A percentile compares a stretch with the other conserved stretches of the same genome.
Evolutionary conservation across 2,329 filamentous ascomycete genomes (phyloP).

Genomic region (Ophiostoma novo-ulmi): DNA sequence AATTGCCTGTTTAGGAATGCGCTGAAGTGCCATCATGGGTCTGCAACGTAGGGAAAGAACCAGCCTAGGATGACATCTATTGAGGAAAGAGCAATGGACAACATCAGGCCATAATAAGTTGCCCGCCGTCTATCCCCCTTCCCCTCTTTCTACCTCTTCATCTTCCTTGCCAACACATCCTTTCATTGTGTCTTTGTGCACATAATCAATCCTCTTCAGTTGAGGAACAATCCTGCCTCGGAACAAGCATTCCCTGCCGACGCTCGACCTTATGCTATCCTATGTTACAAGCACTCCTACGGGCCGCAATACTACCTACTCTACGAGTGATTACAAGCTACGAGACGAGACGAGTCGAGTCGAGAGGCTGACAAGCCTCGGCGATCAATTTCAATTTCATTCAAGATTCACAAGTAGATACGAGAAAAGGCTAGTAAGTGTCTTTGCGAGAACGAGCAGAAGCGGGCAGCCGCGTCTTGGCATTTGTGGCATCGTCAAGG

Average conservation of each 20-base stretch:
- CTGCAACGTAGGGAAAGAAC: neutral
- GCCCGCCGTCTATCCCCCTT: neutral
- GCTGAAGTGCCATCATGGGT: neutral
- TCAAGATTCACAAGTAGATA: neutral
- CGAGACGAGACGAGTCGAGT: neutral
- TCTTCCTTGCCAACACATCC: neutral
- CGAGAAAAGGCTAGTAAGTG: neutral
- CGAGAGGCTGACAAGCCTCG: neutral
- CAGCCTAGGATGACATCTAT: neutral
- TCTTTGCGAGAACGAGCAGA: conserved; percentile 8
- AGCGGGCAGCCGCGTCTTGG: neutral
- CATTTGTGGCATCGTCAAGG: too few relatives aligned
- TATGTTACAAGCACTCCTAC: neutral
- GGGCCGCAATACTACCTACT: neutral
- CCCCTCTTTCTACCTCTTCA: neutral
- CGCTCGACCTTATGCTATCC: neutral
- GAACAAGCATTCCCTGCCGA: neutral
- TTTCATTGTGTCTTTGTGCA: neutral
- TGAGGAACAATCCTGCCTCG: neutral
- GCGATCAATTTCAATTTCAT: neutral
- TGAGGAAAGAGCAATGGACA: neutral
- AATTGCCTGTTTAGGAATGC: neutral
- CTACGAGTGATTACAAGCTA: neutral
- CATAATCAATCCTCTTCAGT: neutral
- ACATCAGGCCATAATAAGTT: neutral